phyloP scores from a whole-genome alignment of 331 rosid genomes.

The Saraca asoca region DNA sequence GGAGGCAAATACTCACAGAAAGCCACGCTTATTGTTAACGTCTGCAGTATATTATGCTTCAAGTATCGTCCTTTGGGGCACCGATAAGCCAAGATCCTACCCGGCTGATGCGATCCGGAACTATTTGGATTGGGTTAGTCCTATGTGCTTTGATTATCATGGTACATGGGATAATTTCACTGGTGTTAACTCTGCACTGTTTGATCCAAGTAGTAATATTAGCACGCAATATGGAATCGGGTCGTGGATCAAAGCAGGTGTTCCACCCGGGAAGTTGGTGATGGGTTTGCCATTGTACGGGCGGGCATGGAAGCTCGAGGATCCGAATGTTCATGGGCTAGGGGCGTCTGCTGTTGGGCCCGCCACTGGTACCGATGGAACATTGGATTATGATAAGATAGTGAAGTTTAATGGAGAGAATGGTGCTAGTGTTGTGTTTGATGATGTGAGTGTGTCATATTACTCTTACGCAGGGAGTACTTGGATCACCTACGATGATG shows the following conservation, averaged over 20 bases:
- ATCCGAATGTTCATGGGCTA: constrained; percentile 44
- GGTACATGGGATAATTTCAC: constrained; percentile 67
- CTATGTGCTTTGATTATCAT: constrained; percentile 80
- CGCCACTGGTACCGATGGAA: constrained; percentile 54
- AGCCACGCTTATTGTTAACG: constrained; percentile 56
- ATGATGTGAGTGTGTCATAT: constrained; percentile 48
- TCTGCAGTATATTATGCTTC: constrained; percentile 66
- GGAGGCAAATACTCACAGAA: constrained; percentile 34
- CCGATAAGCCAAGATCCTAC: constrained; percentile 43
- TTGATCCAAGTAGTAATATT: constrained; percentile 49
- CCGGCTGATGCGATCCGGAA: constrained; percentile 48
- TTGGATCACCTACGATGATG: constrained; percentile 83
- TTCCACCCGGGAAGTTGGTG: constrained; percentile 52
- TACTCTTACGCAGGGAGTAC: constrained; percentile 55
- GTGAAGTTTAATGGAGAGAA: constrained; percentile 43
- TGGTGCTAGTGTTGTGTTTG: constrained; percentile 48
- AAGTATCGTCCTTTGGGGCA: constrained; percentile 31
- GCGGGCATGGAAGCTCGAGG: constrained; percentile 59
- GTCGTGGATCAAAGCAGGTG: constrained; percentile 71
- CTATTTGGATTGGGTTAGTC: constrained; percentile 68
- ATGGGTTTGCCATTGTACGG: constrained; percentile 80
- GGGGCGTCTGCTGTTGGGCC: constrained; percentile 56
- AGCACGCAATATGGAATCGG: constrained; percentile 55
- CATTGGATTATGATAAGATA: constrained; percentile 48
- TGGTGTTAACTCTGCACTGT: constrained; percentile 52